phyloP scores from a whole-genome alignment of 148 eudicot species.

The Silene uniflora region DNA sequence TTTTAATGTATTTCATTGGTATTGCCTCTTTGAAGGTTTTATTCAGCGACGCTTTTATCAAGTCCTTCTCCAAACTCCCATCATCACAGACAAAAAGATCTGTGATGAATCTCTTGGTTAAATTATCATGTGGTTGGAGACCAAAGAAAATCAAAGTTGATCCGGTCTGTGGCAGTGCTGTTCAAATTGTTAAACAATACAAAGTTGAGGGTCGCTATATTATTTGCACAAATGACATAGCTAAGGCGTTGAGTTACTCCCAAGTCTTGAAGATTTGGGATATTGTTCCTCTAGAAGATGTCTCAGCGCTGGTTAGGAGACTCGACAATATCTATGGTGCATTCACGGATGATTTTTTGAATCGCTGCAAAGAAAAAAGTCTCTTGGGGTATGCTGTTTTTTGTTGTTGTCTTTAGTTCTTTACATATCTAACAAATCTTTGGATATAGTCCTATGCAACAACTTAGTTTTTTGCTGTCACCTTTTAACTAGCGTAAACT shows the following conservation, averaged over 20 bases:
- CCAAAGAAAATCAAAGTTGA: constrained; percentile 51
- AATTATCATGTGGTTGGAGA: constrained; percentile 54
- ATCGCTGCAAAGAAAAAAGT: constrained; percentile 27
- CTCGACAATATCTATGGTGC: constrained; percentile 30
- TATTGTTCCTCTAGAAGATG: constrained; percentile 35
- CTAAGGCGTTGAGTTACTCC: constrained; percentile 34
- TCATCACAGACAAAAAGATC: constrained; percentile 21
- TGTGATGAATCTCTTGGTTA: constrained; percentile 23
- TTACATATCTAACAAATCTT: neutral
- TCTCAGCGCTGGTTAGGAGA: constrained; percentile 26
- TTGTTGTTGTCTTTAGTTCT: neutral
- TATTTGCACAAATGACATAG: constrained; percentile 54
- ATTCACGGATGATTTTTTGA: constrained; percentile 33
- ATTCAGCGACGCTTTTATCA: constrained; percentile 31
- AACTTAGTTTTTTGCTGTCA: neutral
- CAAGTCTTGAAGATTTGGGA: constrained; percentile 81
- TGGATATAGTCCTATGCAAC: too few relatives aligned
- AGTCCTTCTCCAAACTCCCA: constrained; percentile 30
- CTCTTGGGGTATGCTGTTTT: constrained; percentile 28
- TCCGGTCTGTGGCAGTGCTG: constrained; percentile 38
- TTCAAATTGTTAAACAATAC: constrained; percentile 48
- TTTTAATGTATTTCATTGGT: neutral
- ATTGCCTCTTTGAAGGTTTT: constrained; percentile 16
- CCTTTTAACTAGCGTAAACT: neutral
- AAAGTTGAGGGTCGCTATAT: constrained; percentile 54